Conservation (phyloP, 805 yeast genomes). For the Monosporozyma solicola region DNA sequence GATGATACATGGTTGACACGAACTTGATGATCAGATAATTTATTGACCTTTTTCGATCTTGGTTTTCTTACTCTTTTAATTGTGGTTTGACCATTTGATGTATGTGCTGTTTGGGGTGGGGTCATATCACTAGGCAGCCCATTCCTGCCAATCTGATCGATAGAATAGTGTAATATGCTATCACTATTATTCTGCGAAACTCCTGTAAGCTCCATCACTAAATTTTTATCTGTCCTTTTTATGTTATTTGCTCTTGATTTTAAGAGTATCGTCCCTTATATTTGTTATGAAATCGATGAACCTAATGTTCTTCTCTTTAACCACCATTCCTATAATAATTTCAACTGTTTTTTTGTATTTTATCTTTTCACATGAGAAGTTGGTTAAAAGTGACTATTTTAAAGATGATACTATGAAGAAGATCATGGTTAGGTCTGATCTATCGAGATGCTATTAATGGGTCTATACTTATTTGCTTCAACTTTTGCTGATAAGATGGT, state of each 20-base stretch:
- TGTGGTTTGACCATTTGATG: background rate
- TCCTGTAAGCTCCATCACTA: background rate
- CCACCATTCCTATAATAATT: background rate
- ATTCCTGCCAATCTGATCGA: background rate
- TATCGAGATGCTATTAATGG: background rate
- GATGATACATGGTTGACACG: slow-evolving; percentile 71
- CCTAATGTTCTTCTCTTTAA: background rate
- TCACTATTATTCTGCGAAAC: background rate
- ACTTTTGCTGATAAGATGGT: too few species aligned
- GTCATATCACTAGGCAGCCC: background rate
- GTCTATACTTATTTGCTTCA: too few species aligned
- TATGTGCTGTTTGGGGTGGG: background rate
- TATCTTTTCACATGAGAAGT: background rate
- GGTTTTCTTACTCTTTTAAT: slow-evolving; percentile 7
- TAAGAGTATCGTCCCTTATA: too few species aligned
- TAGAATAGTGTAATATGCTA: background rate
- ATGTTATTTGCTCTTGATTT: too few species aligned
- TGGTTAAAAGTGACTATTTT: background rate
- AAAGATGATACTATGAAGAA: background rate
- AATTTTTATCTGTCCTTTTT: background rate
- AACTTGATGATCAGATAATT: slow-evolving; percentile 29
- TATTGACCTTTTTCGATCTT: slow-evolving; percentile 6
- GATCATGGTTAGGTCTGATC: background rate
- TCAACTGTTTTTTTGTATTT: background rate
- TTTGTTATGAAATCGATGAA: background rate